A percentile compares a stretch with the other conserved stretches of the same genome.
Evolutionary conservation across 129 eudicot genomes (phyloP).

Genomic region (Artemisia argyi): DNA sequence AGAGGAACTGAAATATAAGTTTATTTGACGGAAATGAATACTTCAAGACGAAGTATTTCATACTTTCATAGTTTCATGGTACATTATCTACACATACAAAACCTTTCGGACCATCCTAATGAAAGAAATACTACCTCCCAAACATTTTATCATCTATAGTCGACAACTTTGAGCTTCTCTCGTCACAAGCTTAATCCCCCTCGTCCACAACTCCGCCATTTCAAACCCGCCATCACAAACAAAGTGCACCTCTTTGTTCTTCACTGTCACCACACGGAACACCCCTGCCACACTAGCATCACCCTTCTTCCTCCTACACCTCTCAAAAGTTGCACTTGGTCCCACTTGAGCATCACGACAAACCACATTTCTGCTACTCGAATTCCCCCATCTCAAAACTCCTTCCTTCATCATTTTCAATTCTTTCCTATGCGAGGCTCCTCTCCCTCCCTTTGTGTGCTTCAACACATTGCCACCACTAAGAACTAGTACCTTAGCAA

Average conservation of each 20-base stretch:
- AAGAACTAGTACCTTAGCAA: constrained; percentile 62
- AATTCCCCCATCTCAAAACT: constrained; percentile 79
- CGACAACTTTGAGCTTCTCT: constrained; percentile 36
- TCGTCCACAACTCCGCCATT: constrained; percentile 85
- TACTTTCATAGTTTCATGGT: constrained; percentile 15
- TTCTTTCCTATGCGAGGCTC: constrained; percentile 57
- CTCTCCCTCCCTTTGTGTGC: constrained; percentile 82
- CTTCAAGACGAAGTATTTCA: constrained; percentile 73
- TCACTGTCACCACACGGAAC: constrained; percentile 70
- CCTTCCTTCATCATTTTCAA: constrained; percentile 61
- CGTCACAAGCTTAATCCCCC: constrained; percentile 81
- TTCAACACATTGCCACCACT: constrained; percentile 54
- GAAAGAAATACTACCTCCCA: constrained; percentile 12
- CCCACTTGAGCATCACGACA: constrained; percentile 75
- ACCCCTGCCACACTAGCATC: constrained; percentile 57
- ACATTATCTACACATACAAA: constrained; percentile 34
- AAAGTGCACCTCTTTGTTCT: constrained; percentile 94
- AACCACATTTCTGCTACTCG: constrained; percentile 64
- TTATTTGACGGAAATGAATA: constrained; percentile 39
- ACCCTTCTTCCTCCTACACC: constrained; percentile 57
- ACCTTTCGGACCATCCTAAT: constrained; percentile 14
- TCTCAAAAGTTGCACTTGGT: constrained; percentile 57
- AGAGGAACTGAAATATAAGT: not conserved
- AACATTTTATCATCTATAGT: constrained; percentile 10
- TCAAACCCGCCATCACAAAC: constrained; percentile 84